Conservation (phyloP, 148 eudicot genomes). For the Nepenthes gracilis region DNA sequence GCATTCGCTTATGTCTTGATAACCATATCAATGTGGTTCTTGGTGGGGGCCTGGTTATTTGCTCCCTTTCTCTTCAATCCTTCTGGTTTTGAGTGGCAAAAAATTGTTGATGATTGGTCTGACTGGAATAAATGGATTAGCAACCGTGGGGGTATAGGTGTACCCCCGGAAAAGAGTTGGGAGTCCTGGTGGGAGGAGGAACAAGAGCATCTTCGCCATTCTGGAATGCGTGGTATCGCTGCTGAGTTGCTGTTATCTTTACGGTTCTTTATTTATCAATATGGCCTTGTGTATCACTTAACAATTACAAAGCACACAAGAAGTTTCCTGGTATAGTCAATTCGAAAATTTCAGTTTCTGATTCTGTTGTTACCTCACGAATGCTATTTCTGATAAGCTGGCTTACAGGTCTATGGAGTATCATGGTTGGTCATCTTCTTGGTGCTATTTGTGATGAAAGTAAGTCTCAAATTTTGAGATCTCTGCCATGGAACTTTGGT, state of each 20-base stretch:
- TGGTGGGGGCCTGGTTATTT: slow-evolving; percentile 95
- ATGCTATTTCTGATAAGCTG: slow-evolving; percentile 1
- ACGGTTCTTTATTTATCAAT: slow-evolving; percentile 86
- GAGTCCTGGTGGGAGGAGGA: slow-evolving; percentile 99
- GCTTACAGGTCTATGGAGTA: slow-evolving; percentile 80
- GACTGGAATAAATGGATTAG: slow-evolving; percentile 98
- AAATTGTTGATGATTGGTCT: slow-evolving; percentile 97
- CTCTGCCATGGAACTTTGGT: not conserved
- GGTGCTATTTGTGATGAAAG: slow-evolving; percentile 85
- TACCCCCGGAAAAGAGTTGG: slow-evolving; percentile 93
- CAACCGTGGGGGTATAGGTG: slow-evolving; percentile 93
- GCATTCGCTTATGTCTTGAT: slow-evolving; percentile 69
- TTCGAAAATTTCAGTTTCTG: not conserved
- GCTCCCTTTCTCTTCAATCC: slow-evolving; percentile 98
- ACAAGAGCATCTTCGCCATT: slow-evolving; percentile 89
- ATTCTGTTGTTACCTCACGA: not conserved
- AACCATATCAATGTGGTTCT: slow-evolving; percentile 94
- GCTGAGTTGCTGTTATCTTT: slow-evolving; percentile 66
- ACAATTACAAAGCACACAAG: slow-evolving; percentile 35
- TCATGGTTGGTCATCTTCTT: slow-evolving; percentile 90
- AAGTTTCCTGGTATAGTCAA: slow-evolving; percentile 54
- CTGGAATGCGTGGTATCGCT: slow-evolving; percentile 73
- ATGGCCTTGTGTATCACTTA: slow-evolving; percentile 94
- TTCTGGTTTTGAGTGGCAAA: slow-evolving; percentile 99
- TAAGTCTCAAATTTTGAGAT: slow-evolving; percentile 12